Conservation (phyloP, 1,284 basidiomycete species). For the Cronartium quercuum region DNA sequence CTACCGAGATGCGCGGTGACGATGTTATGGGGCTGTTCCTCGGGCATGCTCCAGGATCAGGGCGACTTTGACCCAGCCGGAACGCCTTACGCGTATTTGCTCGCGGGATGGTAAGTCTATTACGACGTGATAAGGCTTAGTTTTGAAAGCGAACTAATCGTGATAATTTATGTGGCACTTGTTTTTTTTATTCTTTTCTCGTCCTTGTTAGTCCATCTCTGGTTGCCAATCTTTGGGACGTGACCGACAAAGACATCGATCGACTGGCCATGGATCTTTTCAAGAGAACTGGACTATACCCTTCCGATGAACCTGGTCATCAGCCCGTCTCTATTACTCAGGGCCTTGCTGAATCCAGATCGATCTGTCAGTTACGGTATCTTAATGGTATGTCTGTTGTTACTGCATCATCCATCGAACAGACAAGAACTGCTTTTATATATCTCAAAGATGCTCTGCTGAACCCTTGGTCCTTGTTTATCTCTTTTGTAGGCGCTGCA, state of each 20-base stretch:
- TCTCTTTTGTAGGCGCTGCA: conserved; percentile 20
- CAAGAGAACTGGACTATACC: conserved; percentile 49
- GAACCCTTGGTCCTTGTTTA: not conserved
- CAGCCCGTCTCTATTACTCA: conserved; percentile 4
- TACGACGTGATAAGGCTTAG: not conserved
- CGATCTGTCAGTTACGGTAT: conserved; percentile 28
- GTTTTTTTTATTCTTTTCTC: not conserved
- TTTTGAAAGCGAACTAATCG: not conserved
- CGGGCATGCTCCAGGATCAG: conserved; percentile 76
- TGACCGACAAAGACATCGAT: conserved; percentile 95
- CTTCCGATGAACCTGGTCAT: not conserved
- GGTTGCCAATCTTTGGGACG: conserved; percentile 94
- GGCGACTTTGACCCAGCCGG: conserved; percentile 88
- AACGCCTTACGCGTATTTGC: conserved; percentile 87
- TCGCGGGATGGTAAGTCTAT: conserved; percentile 81
- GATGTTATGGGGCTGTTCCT: conserved; percentile 99
- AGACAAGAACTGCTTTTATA: not conserved
- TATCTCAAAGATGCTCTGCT: not conserved
- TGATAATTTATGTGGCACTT: too few species aligned
- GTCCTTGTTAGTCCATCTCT: conserved; percentile 65
- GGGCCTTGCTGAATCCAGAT: conserved; percentile 21
- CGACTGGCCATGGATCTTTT: conserved; percentile 80
- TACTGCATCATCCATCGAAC: not conserved
- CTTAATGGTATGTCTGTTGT: conserved; percentile 27
- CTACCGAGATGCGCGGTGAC: conserved; percentile 77